Evolutionary conservation across 495 filamentous ascomycete species (phyloP).

Genomic region (Lophiostoma macrostomum): DNA sequence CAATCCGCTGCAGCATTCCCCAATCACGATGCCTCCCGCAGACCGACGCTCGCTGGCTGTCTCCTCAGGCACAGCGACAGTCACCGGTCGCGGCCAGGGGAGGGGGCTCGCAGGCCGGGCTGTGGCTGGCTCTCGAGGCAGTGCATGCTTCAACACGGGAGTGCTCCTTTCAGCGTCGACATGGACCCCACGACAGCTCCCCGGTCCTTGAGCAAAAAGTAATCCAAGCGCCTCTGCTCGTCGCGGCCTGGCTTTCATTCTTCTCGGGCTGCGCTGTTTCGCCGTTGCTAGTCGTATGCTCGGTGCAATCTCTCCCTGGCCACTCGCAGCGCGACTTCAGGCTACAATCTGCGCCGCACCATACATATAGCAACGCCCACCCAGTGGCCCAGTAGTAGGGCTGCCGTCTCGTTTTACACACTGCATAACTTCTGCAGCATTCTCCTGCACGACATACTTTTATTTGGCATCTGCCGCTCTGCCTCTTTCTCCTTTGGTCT

Average conservation of each 20-base stretch:
- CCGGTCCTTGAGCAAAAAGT: conserved; percentile 8
- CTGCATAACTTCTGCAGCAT: conserved; percentile 26
- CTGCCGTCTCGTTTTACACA: conserved; percentile 14
- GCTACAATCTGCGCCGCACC: conserved; percentile 21
- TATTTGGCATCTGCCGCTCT: conserved; percentile 7
- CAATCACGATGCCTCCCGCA: conserved; percentile 1
- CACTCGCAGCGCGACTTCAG: conserved; percentile 26
- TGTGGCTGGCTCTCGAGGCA: conserved; percentile 24
- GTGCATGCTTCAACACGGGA: conserved; percentile 15
- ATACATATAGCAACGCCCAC: conserved; percentile 19
- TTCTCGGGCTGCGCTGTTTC: conserved; percentile 3
- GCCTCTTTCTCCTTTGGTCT: conserved; percentile 6
- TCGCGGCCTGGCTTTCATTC: conserved; percentile 14
- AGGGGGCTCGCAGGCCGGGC: conserved; percentile 10
- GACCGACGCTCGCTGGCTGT: neutral
- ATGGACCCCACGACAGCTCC: conserved; percentile 20
- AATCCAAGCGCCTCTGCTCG: neutral
- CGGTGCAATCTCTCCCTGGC: conserved; percentile 12
- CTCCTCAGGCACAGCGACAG: conserved; percentile 21
- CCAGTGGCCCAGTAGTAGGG: no score
- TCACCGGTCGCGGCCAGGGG: conserved; percentile 19
- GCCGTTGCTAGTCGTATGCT: neutral
- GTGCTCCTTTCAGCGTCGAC: neutral
- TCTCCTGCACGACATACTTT: conserved; percentile 30
- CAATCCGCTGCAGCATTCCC: conserved; percentile 2